phyloP scores from a whole-genome alignment of 2,329 filamentous ascomycete species.

The Alternaria longipes region DNA sequence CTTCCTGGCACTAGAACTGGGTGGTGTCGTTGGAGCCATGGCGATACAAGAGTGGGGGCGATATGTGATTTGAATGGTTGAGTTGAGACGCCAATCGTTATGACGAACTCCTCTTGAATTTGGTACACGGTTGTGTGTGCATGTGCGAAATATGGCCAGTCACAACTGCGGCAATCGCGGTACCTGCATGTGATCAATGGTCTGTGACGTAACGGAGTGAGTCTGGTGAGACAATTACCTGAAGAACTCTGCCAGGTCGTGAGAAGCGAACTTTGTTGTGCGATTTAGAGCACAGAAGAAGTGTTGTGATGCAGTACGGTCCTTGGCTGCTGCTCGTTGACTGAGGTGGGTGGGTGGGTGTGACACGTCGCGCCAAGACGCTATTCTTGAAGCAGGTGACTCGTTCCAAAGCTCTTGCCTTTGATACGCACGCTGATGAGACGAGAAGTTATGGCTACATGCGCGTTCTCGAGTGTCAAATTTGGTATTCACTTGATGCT shows the following conservation, averaged over 20 bases:
- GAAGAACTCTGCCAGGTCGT: background rate
- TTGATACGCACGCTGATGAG: constrained; percentile 2
- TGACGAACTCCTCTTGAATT: background rate
- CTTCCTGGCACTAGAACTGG: constrained; percentile 11
- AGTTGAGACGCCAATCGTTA: background rate
- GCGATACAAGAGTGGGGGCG: background rate
- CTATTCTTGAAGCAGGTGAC: constrained; percentile 12
- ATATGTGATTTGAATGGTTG: background rate
- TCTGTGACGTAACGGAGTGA: constrained; percentile 6
- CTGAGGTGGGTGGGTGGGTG: constrained; percentile 9
- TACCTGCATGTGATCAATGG: constrained; percentile 12
- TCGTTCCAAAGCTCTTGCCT: constrained; percentile 8
- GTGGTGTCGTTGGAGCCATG: constrained; percentile 13
- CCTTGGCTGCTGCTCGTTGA: constrained; percentile 6
- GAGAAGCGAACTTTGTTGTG: background rate
- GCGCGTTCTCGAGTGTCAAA: background rate
- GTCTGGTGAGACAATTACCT: background rate
- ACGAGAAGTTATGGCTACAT: background rate
- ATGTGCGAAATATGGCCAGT: constrained; percentile 12
- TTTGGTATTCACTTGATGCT: background rate
- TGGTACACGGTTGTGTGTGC: background rate
- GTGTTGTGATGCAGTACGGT: background rate
- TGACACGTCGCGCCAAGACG: constrained; percentile 24
- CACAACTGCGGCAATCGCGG: constrained; percentile 15
- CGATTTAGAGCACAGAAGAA: background rate